These are phyloP conservation scores for Candida namnaoensis DNA, from an alignment of 805 yeast species.

Conservation along the genomic window DNA sequence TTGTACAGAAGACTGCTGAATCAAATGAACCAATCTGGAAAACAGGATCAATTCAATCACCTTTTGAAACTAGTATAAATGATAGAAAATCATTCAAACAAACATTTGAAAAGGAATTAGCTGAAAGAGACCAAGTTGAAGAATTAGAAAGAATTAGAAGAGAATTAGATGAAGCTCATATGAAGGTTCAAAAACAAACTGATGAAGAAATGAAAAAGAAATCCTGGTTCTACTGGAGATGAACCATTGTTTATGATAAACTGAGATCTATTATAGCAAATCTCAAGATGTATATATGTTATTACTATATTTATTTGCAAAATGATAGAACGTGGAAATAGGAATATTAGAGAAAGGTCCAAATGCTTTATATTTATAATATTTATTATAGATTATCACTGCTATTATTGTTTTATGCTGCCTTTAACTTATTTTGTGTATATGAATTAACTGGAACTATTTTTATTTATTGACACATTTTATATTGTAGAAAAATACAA, in stretches of 20 bases:
- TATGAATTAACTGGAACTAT: no score
- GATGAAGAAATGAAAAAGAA: conserved; percentile 19
- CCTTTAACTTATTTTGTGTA: no score
- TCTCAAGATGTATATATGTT: no score
- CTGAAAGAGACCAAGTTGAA: conserved; percentile 29
- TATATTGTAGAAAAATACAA: no score
- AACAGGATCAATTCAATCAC: conserved; percentile 61
- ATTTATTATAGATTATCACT: no score
- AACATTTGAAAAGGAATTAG: conserved; percentile 38
- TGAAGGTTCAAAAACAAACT: conserved; percentile 18
- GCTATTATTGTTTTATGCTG: no score
- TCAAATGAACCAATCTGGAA: conserved; percentile 80
- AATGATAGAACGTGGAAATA: no score
- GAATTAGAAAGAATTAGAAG: conserved; percentile 33
- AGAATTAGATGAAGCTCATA: conserved; percentile 26
- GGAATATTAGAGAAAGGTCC: no score
- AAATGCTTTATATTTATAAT: no score
- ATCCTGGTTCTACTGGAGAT: conserved; percentile 24
- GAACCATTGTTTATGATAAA: neutral
- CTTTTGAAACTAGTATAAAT: conserved; percentile 43
- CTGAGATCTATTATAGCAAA: no score
- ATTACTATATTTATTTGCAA: no score
- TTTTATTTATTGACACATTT: no score
- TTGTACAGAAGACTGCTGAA: conserved; percentile 52
- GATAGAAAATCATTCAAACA: conserved; percentile 31